Base-by-base conservation (phyloP, 768 basidiomycete species). In the Suillus sp. region DNA sequence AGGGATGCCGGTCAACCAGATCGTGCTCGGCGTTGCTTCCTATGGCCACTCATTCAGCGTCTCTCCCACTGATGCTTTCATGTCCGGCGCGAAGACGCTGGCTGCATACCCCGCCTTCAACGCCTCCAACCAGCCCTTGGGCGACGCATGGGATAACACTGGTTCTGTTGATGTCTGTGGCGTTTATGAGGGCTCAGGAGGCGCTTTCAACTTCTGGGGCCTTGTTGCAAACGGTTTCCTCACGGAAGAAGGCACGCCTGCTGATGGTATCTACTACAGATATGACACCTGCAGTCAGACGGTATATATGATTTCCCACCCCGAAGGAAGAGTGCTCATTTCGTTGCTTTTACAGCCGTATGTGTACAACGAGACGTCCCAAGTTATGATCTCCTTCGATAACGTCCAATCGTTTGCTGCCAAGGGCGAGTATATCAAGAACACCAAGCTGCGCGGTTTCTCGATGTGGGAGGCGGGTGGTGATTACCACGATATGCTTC, bases 21-120 rank as follows among this genome's bases (percentile, higher is more conserved):
- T 96, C 63, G 85, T 93, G 14, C 84, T 97, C 9, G 94, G 92
- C 55, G 86, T 96, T 2, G 85, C 93, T 10, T 76, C 88, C 4
- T 96, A 93, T 75, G 93, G 93, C 0, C 92, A 93, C 73, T 87
- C 92, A 11, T 95, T 81, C 78, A 66, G 63, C 13, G 80, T 84
- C 43, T 69, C 80, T 9, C 53, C 71, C 4, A 67, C 63, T 9
- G 68, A 76, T 40, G 85, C 85, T 0, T 69, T 82, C 63, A 64
- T 70, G 4, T 61, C 69, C 27, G 70, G 69, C 25, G 77, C 80
- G n/a, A 77, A 70, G 16, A 70, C 70, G 18, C 74, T 89, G 7
- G 75, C 71, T 18, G 48, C 79, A 20, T 88, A 83, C 72, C 84
- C 88, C 0, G 57, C 71, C 10, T 92, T 86, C 70, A 72, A 84